A percentile compares a stretch with the other conserved stretches of the same genome.
Conservation (phyloP, 73 alveolate species). For the Symbiodinium pilosum region DNA sequence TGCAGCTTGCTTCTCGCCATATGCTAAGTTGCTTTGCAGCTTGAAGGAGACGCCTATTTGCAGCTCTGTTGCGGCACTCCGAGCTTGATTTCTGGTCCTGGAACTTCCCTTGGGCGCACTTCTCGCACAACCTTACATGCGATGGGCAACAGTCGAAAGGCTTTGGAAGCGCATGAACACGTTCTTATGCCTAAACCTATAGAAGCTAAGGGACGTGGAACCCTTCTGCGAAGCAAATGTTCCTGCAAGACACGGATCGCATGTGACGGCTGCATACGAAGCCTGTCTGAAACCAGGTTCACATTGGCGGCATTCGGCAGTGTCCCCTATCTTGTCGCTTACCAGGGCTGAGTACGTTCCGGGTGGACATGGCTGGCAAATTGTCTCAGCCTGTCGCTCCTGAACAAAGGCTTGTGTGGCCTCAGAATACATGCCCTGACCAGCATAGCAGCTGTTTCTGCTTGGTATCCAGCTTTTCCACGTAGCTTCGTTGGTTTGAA, state of each 20-base stretch:
- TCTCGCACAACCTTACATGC: neutral
- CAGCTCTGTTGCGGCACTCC: neutral
- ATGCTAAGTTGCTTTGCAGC: neutral
- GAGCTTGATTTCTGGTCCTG: neutral
- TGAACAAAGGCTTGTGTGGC: neutral
- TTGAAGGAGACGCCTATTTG: neutral
- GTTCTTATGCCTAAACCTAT: neutral
- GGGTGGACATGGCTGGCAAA: constrained; percentile 2
- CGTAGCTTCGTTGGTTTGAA: neutral
- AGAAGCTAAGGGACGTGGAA: no score
- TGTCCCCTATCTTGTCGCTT: neutral
- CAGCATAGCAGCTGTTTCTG: neutral
- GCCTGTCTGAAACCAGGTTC: neutral
- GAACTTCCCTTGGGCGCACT: constrained; percentile 30
- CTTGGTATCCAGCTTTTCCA: constrained; percentile 14
- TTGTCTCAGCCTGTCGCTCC: neutral
- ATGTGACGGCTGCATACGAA: neutral
- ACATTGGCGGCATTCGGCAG: neutral
- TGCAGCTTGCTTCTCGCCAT: no score
- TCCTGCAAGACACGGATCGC: constrained; percentile 5
- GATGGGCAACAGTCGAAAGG: neutral
- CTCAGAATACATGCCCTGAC: constrained; percentile 21
- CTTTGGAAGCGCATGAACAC: neutral
- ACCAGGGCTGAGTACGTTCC: neutral
- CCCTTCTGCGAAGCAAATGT: neutral